Percentiles rank a stretch among this genome's conserved stretches.
Evolutionary conservation across 2,329 filamentous ascomycete species (phyloP).

Genomic region (Dendrostoma leiphaemia): DNA sequence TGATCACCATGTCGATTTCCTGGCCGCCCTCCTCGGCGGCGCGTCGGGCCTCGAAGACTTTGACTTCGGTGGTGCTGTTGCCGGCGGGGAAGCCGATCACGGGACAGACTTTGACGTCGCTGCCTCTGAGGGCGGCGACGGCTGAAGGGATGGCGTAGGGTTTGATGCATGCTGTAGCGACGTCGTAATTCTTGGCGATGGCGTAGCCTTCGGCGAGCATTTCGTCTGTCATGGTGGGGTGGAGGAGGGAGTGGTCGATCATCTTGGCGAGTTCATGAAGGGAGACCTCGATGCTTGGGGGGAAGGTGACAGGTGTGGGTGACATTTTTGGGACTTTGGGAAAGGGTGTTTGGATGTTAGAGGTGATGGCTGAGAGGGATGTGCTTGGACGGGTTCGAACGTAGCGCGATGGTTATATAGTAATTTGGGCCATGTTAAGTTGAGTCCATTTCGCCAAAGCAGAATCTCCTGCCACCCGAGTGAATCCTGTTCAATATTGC

Average conservation of each 20-base stretch:
- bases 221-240: slow-evolving; percentile 58
- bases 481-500: no score
- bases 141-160: slow-evolving; percentile 49
- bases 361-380: no score
- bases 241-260: slow-evolving; percentile 62
- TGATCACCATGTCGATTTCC: slow-evolving; percentile 62
- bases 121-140: slow-evolving; percentile 48
- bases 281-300: slow-evolving; percentile 35
- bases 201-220: slow-evolving; percentile 49
- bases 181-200: slow-evolving; percentile 45
- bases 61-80: slow-evolving; percentile 51
- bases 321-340: neutral
- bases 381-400: no score
- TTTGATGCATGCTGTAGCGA: slow-evolving; percentile 58
- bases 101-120: slow-evolving; percentile 50
- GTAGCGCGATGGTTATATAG: no score
- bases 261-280: slow-evolving; percentile 47
- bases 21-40: slow-evolving; percentile 46
- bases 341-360: no score
- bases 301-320: neutral
- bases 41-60: slow-evolving; percentile 50
- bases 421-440: no score
- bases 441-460: no score
- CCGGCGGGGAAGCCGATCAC: slow-evolving; percentile 63
- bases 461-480: no score